Conservation (phyloP, 768 basidiomycete species). For the Hysterangium stoloniferum region DNA sequence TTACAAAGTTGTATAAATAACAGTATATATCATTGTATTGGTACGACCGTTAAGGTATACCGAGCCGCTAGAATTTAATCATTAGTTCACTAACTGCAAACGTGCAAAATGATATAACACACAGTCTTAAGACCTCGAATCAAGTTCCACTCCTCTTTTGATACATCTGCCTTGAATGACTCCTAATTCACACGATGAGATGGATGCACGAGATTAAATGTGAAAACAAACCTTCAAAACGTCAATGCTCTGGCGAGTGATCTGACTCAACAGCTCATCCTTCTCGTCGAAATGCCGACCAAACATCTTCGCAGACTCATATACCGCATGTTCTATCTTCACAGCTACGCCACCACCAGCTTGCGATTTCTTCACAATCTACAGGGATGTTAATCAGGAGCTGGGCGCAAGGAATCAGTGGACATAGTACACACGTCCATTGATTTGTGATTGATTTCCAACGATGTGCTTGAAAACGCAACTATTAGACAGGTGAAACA, state of each 20-base stretch:
- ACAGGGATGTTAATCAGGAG: constrained; percentile 4
- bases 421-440: constrained; percentile 50
- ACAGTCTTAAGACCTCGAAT: constrained; percentile 84
- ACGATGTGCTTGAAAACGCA: constrained; percentile 78
- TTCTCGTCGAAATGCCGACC: constrained; percentile 95
- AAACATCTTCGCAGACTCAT: constrained; percentile 92
- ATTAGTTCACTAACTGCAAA: too few species aligned
- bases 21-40: too few species aligned
- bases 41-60: too few species aligned
- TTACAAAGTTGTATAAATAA: too few species aligned
- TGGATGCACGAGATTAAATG: neutral
- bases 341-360: constrained; percentile 96
- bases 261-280: constrained; percentile 86
- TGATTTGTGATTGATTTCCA: constrained; percentile 96
- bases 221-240: constrained; percentile 69
- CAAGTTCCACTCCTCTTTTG: constrained; percentile 87
- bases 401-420: neutral
- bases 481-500: constrained; percentile 12
- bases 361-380: constrained; percentile 90
- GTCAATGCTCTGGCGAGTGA: constrained; percentile 91
- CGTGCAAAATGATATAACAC: too few species aligned
- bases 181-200: constrained; percentile 33
- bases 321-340: constrained; percentile 96
- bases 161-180: constrained; percentile 83
- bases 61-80: too few species aligned